A percentile compares a stretch with the other conserved stretches of the same genome.
Conservation (phyloP, 345 rosid species). For the Aethionema arabicum region DNA sequence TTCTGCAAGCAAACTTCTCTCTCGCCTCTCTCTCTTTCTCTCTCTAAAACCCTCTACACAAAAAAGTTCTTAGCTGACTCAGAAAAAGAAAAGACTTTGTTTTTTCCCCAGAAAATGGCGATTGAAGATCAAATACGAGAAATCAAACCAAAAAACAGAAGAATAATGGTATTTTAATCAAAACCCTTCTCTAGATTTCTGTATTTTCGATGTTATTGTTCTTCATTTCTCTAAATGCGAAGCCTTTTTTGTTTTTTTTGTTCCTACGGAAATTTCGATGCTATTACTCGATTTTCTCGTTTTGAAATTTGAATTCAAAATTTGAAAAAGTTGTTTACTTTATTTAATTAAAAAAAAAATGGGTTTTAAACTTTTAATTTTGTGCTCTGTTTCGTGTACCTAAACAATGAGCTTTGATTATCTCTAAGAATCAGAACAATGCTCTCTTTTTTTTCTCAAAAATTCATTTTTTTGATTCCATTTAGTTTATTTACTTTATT, state of each 20-base stretch:
- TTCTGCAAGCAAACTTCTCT: slow-evolving; percentile 21
- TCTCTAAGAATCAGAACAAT: slow-evolving; percentile 31
- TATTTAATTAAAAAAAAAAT: too few species aligned
- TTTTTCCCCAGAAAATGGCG: slow-evolving; percentile 53
- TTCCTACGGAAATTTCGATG: too few species aligned
- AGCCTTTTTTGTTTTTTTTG: slow-evolving; percentile 13
- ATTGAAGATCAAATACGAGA: slow-evolving; percentile 79
- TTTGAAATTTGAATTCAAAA: slow-evolving; percentile 11
- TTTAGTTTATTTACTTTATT: slow-evolving; percentile 22
- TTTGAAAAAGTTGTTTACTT: slow-evolving; percentile 4
- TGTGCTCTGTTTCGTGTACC: slow-evolving; percentile 32
- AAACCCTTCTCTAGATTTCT: neutral
- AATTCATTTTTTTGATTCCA: slow-evolving; percentile 18
- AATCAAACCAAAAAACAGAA: slow-evolving; percentile 72
- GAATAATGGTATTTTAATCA: slow-evolving; percentile 63
- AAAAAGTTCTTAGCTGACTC: slow-evolving; percentile 32
- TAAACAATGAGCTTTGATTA: slow-evolving; percentile 22
- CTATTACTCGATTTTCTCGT: slow-evolving; percentile 5
- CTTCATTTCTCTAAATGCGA: slow-evolving; percentile 14
- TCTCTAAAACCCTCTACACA: slow-evolving; percentile 10
- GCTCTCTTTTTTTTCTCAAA: slow-evolving; percentile 12
- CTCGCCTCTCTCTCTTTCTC: slow-evolving; percentile 24
- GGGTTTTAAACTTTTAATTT: neutral
- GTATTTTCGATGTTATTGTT: neutral
- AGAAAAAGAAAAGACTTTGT: slow-evolving; percentile 4